Base-by-base conservation (phyloP, 2,329 filamentous ascomycete genomes). In the Magnaporthiopsis rhizophila region DNA sequence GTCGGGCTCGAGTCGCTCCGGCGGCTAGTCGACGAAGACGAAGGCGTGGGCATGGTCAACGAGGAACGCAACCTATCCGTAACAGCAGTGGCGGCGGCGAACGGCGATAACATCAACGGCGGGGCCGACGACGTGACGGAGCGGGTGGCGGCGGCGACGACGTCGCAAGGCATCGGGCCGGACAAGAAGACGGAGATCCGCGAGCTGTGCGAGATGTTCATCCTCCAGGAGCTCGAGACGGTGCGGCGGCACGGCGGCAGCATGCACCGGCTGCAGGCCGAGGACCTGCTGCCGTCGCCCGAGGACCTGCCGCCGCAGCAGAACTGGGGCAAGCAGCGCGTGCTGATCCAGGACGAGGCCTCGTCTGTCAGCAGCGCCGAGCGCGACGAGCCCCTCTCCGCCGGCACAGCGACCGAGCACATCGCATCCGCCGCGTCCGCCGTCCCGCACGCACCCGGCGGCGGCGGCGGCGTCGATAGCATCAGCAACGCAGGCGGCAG, bases 141-240 rank as follows among this genome's bases (percentile, higher is more conserved):
- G 21, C 45, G 21, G 18, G 21, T 30, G 56, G 21, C n/a, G 6
- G 28, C 28, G 28, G 28, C 28, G 28, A 3, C 28, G 28, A 58
- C 32, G 21, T 30, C 58, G n/a, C 70, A 72, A 11, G 66, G 68
- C 11, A 69, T 74, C 2, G 69, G 76, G 3, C 72, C 73, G 4
- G 70, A 67, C 60, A 72, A 74, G n/a, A 86, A 83, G 65, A 83
- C 89, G 65, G 84, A 88, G 68, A 87, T 92, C 66, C 82, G 84
- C 63, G 81, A 87, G 58, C 77, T 92, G 34, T 84, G 81, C 63
- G 87, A 90, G 69, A 88, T 91, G 81, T 84, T 92, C 71, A 90
- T 88, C 64, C 79, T 84, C 13, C 74, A 80, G 0, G 90, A 92
- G 72, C 75, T 92, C 5, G 84, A 86, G 59, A 86, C 83, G 0